These are phyloP conservation scores for Oidium heveae DNA, from an alignment of 2,329 filamentous ascomycete species.

Conservation along the genomic window DNA sequence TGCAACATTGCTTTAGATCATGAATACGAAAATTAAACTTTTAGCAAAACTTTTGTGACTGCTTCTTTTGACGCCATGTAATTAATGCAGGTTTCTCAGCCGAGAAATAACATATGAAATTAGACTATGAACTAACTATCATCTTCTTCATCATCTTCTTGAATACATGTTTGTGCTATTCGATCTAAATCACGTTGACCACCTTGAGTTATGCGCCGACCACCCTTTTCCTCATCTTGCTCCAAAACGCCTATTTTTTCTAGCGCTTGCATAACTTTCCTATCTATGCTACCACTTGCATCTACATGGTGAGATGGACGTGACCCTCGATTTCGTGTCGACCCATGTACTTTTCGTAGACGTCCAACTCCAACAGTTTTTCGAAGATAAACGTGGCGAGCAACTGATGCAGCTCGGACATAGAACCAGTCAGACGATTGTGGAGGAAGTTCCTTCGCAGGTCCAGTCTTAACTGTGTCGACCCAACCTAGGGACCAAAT, in stretches of 20 bases:
- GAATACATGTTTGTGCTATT: constrained; percentile 55
- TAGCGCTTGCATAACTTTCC: constrained; percentile 88
- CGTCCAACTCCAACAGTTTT: constrained; percentile 98
- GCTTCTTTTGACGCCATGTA: too few species aligned
- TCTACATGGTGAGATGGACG: constrained; percentile 87
- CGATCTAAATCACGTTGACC: constrained; percentile 98
- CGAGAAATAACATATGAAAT: too few species aligned
- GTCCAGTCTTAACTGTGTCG: constrained; percentile 96
- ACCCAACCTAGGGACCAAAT: constrained; percentile 50
- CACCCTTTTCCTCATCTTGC: constrained; percentile 95
- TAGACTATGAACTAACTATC: constrained; percentile 27
- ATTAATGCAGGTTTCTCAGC: too few species aligned
- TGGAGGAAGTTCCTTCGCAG: constrained; percentile 89
- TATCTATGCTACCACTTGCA: constrained; percentile 84
- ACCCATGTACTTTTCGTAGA: constrained; percentile 87
- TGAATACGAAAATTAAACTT: too few species aligned
- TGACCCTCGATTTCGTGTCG: constrained; percentile 87
- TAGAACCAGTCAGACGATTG: constrained; percentile 97
- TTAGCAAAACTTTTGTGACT: too few species aligned
- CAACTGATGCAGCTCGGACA: constrained; percentile 75
- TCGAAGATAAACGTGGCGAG: constrained; percentile 96
- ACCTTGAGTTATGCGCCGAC: constrained; percentile 89
- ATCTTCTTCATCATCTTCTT: constrained; percentile 47
- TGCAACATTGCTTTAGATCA: too few species aligned
- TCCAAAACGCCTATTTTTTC: constrained; percentile 99